Evolutionary conservation across 2,329 filamentous ascomycete genomes (phyloP).

Genomic region (Plectosphaerella plurivora): DNA sequence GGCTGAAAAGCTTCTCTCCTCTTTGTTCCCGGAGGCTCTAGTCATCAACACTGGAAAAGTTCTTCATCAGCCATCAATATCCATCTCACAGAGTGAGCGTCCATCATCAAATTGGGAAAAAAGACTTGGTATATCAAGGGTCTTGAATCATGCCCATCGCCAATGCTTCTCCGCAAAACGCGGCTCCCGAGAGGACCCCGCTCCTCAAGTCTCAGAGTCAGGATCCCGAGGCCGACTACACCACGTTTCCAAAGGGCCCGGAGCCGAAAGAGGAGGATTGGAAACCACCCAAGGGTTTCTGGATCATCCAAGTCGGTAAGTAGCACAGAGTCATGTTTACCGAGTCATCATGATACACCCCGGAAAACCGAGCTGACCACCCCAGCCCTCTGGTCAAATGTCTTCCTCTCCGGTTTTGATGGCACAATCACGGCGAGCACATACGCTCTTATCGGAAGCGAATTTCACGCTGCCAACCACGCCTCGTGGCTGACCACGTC

Average conservation of each 20-base stretch:
- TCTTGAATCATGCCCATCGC: not conserved
- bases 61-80: not conserved
- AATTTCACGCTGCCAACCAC: conserved; percentile 66
- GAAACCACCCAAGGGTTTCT: not conserved
- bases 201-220: not conserved
- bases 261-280: not conserved
- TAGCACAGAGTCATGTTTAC: not conserved
- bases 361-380: not conserved
- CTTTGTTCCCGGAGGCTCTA: not conserved
- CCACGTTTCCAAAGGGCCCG: not conserved
- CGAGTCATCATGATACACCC: not conserved
- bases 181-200: not conserved
- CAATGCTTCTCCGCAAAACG: too few relatives aligned
- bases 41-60: not conserved
- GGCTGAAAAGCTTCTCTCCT: not conserved
- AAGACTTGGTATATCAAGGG: not conserved
- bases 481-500: conserved; percentile 73
- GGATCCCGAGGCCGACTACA: not conserved
- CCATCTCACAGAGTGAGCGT: not conserved
- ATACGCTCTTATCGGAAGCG: conserved; percentile 70
- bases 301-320: not conserved
- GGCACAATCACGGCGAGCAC: conserved; percentile 70
- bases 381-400: conserved; percentile 56
- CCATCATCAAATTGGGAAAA: not conserved
- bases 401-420: conserved; percentile 65